Evolutionary conservation across 1,139 yeast species (phyloP), one percentile per base, ranked within the genome.

Genomic region (Candida sp.): DNA sequence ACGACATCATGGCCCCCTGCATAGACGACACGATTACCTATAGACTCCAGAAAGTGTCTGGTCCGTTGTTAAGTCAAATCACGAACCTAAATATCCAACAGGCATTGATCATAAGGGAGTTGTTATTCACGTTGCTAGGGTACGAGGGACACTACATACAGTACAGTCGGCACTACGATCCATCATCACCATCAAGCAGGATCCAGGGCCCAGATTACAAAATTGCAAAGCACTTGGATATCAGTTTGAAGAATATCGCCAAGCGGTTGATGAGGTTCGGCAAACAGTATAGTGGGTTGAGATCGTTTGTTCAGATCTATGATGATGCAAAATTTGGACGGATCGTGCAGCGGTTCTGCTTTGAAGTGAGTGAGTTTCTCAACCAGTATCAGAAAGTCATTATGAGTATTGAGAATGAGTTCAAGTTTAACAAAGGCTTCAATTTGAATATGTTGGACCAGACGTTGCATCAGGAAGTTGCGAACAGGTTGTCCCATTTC

Each of bases 71-170:
- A 44, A 72, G 72, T 41, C 78, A 78, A 30, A 57, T 80, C 6
- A 59, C 63, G 25, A 82, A 78, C 54, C 69, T 75, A 25, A 66
- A 79, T 49, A 70, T 78, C 3, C 97, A 91, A 63, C 97, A 91
- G 63, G 86, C 88, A 0, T 73, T 87, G 22, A 78, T 93, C 1
- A 76, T 89, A 31, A 80, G 83, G 54, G 99, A 94, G 64, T 66
- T 92, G 11, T 62, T 91, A 23, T 81, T 79, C 58, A 85, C 89
- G 2, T 68, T 94, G 27, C 60, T 86, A 47, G 98, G 98, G 0
- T 72, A 83, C 42, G 97, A 92, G 65, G 98, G 98, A 0, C 76
- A 77, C 34, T 91, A 88, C 59, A 83, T 94, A 28, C 74, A 93
- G 43, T 90, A 81, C 62, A 78, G 86, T 42, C 89, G 84, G 47